Percentiles rank a stretch among this genome's conserved stretches.
These are phyloP conservation scores for Xylaria curta DNA, from an alignment of 495 filamentous ascomycete genomes.

Conservation along the genomic window DNA sequence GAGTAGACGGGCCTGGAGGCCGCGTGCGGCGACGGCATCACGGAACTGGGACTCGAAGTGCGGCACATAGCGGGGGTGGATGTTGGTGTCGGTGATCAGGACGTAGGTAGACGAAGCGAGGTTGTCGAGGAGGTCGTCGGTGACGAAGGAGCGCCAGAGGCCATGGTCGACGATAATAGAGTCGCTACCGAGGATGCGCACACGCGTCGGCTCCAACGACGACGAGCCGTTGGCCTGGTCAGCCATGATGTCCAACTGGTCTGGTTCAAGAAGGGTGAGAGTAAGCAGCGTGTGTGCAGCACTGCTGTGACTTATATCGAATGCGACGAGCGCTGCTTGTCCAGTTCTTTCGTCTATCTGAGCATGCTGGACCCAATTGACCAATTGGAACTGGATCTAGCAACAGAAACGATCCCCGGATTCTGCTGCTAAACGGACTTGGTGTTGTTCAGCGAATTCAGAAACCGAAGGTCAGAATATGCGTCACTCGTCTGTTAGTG, in stretches of 20 bases:
- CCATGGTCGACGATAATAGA: constrained; percentile 91
- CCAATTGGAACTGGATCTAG: background rate
- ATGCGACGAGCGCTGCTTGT: constrained; percentile 2
- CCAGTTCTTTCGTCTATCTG: background rate
- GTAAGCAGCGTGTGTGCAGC: background rate
- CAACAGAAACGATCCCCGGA: background rate
- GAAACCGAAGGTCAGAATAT: background rate
- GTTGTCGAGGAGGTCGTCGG: constrained; percentile 78
- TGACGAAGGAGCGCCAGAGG: constrained; percentile 83
- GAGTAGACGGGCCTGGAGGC: constrained; percentile 71
- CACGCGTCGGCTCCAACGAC: constrained; percentile 49
- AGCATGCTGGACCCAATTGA: background rate
- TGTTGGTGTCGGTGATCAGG: constrained; percentile 94
- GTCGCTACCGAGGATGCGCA: constrained; percentile 66
- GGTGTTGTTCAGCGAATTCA: background rate
- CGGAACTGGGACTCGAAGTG: constrained; percentile 77
- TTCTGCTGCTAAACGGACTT: background rate
- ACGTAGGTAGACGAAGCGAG: constrained; percentile 89
- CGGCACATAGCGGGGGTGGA: constrained; percentile 79
- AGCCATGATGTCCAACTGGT: constrained; percentile 25
- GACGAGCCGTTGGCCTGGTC: constrained; percentile 29
- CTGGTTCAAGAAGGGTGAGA: background rate
- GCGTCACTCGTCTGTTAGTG: constrained; percentile 3
- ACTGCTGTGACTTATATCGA: background rate
- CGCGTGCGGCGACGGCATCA: constrained; percentile 52